Evolutionary conservation across 208 protist species (phyloP).

Genomic region (Tritrichomonas musculus): DNA sequence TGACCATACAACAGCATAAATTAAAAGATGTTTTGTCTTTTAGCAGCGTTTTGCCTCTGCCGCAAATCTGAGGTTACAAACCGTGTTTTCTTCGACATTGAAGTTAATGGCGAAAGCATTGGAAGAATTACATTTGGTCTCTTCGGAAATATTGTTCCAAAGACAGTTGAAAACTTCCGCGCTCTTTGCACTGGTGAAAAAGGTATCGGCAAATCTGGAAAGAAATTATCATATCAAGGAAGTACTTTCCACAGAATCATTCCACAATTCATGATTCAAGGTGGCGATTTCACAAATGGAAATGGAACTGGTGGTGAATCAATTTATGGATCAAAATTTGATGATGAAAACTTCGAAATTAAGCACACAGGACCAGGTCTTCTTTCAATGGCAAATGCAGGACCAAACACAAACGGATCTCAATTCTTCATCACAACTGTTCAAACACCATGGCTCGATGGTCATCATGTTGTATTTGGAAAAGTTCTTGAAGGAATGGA

Average conservation of each 20-base stretch:
- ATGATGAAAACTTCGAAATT: constrained; percentile 54
- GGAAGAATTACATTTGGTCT: constrained; percentile 54
- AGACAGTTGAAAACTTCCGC: constrained; percentile 57
- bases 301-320: constrained; percentile 69
- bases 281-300: constrained; percentile 60
- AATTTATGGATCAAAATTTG: constrained; percentile 64
- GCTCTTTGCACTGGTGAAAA: constrained; percentile 58
- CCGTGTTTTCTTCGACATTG: constrained; percentile 52
- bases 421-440: constrained; percentile 70
- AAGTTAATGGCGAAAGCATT: constrained; percentile 42
- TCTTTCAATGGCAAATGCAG: constrained; percentile 69
- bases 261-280: constrained; percentile 47
- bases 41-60: no score
- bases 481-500: constrained; percentile 57
- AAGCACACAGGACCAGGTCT: constrained; percentile 51
- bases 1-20: no score
- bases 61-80: no score
- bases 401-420: constrained; percentile 61
- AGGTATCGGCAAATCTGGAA: constrained; percentile 37
- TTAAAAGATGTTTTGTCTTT: no score
- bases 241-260: constrained; percentile 58
- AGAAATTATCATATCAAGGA: constrained; percentile 45
- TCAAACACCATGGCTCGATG: constrained; percentile 57
- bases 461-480: constrained; percentile 75
- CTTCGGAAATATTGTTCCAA: constrained; percentile 47